A percentile compares a stretch with the other conserved stretches of the same genome.
Evolutionary conservation across 2,329 filamentous ascomycete species (phyloP).

Genomic region (Fusarium dlaminii): DNA sequence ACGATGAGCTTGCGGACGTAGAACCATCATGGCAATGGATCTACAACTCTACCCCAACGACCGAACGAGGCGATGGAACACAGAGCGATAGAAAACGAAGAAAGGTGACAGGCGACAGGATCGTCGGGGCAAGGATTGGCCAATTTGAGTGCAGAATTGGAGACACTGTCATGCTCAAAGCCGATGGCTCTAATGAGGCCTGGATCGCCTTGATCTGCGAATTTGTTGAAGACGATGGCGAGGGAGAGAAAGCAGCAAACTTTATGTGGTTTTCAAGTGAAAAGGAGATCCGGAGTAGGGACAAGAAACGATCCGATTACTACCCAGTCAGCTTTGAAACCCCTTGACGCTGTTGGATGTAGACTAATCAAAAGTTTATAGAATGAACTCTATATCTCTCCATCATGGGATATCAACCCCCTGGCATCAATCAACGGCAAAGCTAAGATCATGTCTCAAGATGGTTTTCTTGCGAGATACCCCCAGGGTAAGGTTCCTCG

Average conservation of each 20-base stretch:
- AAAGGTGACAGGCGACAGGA: constrained; percentile 56
- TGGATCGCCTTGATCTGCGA: constrained; percentile 92
- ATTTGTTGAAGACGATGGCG: constrained; percentile 77
- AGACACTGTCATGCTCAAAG: constrained; percentile 86
- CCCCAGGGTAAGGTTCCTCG: constrained; percentile 80
- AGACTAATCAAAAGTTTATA: constrained; percentile 45
- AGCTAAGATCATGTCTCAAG: constrained; percentile 79
- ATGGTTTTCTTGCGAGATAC: constrained; percentile 73
- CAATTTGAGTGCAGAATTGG: constrained; percentile 82
- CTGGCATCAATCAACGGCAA: constrained; percentile 91
- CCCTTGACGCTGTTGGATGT: neutral
- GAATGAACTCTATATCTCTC: constrained; percentile 93
- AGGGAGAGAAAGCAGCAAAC: constrained; percentile 76
- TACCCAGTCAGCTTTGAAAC: constrained; percentile 63
- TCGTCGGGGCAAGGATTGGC: constrained; percentile 85
- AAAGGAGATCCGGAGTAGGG: constrained; percentile 84
- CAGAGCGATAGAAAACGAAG: constrained; percentile 49
- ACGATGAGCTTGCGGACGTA: constrained; percentile 82
- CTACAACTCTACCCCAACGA: constrained; percentile 58
- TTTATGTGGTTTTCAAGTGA: constrained; percentile 98
- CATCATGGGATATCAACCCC: constrained; percentile 87
- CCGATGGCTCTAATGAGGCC: constrained; percentile 84
- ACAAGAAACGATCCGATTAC: constrained; percentile 83
- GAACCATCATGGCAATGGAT: constrained; percentile 84
- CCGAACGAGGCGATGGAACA: constrained; percentile 38